Base-by-base conservation (phyloP, 2,329 filamentous ascomycete species). In the Proliferodiscus dingleyae region DNA sequence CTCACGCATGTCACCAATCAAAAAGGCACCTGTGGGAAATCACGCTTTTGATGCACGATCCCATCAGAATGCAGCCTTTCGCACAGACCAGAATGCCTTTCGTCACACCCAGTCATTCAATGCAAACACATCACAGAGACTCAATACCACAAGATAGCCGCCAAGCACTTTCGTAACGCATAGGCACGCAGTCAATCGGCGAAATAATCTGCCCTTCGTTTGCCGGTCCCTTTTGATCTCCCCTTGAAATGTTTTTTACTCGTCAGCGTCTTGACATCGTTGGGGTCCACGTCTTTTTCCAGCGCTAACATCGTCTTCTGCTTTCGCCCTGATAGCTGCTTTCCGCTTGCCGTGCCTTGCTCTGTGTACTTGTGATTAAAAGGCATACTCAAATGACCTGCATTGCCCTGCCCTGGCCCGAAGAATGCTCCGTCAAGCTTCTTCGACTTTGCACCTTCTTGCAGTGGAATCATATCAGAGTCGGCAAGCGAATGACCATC, bases 231-330 rank as follows among this genome's bases (percentile, higher is more conserved):
- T 66, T 75, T 81, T 52, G 79, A 77, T 32, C 81, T 80, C n/a
- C 79, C 84, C 71, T 95, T 95, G 68, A 89, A 93, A 68, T 98
- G 93, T 72, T 96, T 97, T 80, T 98, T 98, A 46, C 83, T 78
- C 41, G 72, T 72, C 47, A 73, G 72, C 47, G 77, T 59, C 66
- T 74, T 71, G 54, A 93, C 69, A 47, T 96, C 91, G 49, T 83
- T 84, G 1, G 87, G 83, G 60, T 96, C 89, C 28, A 97, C 66
- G 11, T 88, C 87, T 49, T 84, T 87, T 70, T 96, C 89, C 51
- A 96, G 63, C 9, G 91, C 91, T 41, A 87, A 72, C 72, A 96
- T 80, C 30, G 84, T 75, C 61, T 82, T 81, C 41, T 88, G 78
- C 67, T 98, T 98, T 50, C 93, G 77, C 0, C 90, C 90, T 15